phyloP scores from a whole-genome alignment of 2,329 filamentous ascomycete species.

The Podosphaera xanthii region DNA sequence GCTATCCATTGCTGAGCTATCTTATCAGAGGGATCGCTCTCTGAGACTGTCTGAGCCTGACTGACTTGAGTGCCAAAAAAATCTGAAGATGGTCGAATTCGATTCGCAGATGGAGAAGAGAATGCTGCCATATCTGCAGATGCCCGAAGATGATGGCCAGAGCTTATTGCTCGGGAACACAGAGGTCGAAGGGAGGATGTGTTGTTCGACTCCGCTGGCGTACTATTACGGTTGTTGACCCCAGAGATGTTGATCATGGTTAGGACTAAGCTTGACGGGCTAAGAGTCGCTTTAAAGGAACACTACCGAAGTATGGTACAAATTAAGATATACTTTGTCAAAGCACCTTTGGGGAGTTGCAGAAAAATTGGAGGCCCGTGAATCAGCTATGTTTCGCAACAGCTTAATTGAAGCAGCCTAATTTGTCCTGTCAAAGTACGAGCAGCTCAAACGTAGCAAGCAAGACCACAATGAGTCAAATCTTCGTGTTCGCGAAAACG shows the following conservation, averaged over 20 bases:
- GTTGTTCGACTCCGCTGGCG: slow-evolving; percentile 56
- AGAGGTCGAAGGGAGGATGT: slow-evolving; percentile 66
- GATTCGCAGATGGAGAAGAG: slow-evolving; percentile 43
- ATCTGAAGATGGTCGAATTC: slow-evolving; percentile 85
- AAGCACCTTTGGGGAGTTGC: slow-evolving; percentile 4
- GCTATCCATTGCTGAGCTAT: slow-evolving; percentile 96
- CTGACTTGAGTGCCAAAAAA: slow-evolving; percentile 60
- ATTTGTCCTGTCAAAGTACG: background rate
- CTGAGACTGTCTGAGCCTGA: slow-evolving; percentile 42
- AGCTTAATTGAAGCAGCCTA: slow-evolving; percentile 8
- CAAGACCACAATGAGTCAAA: slow-evolving; percentile 1
- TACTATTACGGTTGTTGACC: slow-evolving; percentile 83
- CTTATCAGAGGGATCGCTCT: slow-evolving; percentile 70
- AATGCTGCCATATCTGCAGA: slow-evolving; percentile 91
- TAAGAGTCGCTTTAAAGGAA: slow-evolving; percentile 4
- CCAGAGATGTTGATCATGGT: slow-evolving; percentile 38
- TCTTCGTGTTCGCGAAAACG: background rate
- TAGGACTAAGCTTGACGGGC: slow-evolving; percentile 6
- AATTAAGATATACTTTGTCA: slow-evolving; percentile 10
- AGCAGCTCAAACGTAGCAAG: slow-evolving; percentile 3
- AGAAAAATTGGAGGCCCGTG: slow-evolving; percentile 17
- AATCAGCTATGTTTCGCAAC: slow-evolving; percentile 18
- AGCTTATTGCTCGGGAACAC: slow-evolving; percentile 51
- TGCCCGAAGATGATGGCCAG: slow-evolving; percentile 69
- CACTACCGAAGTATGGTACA: slow-evolving; percentile 1